These are phyloP conservation scores for Rutstroemia sydowiana DNA, from an alignment of 2,329 filamentous ascomycete species.

Conservation along the genomic window DNA sequence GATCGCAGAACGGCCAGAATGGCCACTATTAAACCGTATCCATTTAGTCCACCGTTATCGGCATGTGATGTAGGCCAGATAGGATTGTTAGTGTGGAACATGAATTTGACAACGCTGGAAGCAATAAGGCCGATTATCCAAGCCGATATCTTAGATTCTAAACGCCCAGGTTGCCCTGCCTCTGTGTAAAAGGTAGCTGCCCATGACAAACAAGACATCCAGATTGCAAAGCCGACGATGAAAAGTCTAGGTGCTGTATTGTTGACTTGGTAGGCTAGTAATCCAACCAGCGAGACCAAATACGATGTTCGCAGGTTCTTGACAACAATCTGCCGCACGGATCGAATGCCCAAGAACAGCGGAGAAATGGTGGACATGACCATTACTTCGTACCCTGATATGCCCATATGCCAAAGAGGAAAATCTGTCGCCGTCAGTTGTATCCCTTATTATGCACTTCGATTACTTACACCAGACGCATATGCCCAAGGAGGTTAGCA, in stretches of 20 bases:
- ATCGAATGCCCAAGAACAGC: conserved; percentile 63
- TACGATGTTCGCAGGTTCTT: conserved; percentile 66
- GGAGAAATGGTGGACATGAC: conserved; percentile 82
- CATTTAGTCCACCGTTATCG: conserved; percentile 88
- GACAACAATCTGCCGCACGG: conserved; percentile 60
- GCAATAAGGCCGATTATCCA: conserved; percentile 76
- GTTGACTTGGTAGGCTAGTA: conserved; percentile 71
- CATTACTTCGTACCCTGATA: conserved; percentile 88
- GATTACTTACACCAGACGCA: conserved; percentile 82
- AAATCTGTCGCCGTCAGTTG: conserved; percentile 54
- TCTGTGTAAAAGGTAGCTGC: conserved; percentile 74
- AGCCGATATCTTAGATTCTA: conserved; percentile 76
- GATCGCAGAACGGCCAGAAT: conserved; percentile 69
- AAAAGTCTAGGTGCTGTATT: conserved; percentile 71
- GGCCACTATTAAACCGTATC: conserved; percentile 68
- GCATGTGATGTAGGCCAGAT: conserved; percentile 93
- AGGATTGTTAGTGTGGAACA: conserved; percentile 90
- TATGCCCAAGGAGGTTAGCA: conserved; percentile 81
- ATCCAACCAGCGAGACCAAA: conserved; percentile 67
- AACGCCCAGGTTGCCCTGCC: conserved; percentile 61
- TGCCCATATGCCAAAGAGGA: conserved; percentile 97
- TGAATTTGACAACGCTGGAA: conserved; percentile 86
- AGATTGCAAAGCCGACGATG: conserved; percentile 71
- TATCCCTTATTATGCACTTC: background rate
- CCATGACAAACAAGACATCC: conserved; percentile 77